phyloP scores from a whole-genome alignment of 1,284 basidiomycete species.

The Farysia itapuensis region DNA sequence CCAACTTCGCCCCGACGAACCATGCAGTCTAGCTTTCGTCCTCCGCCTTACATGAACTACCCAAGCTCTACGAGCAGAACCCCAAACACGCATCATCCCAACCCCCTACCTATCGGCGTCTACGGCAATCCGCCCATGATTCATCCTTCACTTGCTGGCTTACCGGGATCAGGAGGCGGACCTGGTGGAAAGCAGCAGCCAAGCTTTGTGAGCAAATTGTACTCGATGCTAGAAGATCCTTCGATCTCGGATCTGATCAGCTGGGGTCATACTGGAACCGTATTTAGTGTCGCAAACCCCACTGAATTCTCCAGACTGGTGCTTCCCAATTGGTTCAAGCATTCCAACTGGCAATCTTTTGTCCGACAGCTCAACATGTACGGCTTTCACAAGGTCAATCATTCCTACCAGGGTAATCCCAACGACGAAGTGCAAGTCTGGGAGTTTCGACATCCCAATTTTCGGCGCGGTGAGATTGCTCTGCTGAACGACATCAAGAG shows the following conservation, averaged over 20 bases:
- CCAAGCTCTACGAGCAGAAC: slow-evolving; percentile 12
- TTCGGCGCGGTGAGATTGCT: slow-evolving; percentile 47
- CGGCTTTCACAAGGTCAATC: slow-evolving; percentile 57
- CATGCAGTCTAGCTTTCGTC: slow-evolving; percentile 13
- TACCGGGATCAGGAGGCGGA: slow-evolving; percentile 42
- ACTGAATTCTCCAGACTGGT: slow-evolving; percentile 51
- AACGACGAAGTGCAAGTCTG: slow-evolving; percentile 52
- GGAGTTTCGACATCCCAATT: slow-evolving; percentile 52
- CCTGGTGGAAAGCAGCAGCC: slow-evolving; percentile 50
- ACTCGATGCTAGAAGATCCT: slow-evolving; percentile 54
- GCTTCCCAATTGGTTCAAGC: slow-evolving; percentile 56
- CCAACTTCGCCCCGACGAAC: slow-evolving; percentile 17
- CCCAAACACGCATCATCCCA: slow-evolving; percentile 22
- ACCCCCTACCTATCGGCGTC: slow-evolving; percentile 17
- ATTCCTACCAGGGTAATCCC: slow-evolving; percentile 47
- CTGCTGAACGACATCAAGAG: slow-evolving; percentile 52
- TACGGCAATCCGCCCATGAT: slow-evolving; percentile 48
- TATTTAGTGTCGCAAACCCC: slow-evolving; percentile 51
- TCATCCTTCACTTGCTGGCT: slow-evolving; percentile 43
- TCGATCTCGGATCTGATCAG: slow-evolving; percentile 46
- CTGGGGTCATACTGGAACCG: slow-evolving; percentile 45
- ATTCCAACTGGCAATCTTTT: slow-evolving; percentile 57
- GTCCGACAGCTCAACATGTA: slow-evolving; percentile 55
- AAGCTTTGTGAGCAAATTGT: slow-evolving; percentile 51
- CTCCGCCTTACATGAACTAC: slow-evolving; percentile 13